These are phyloP conservation scores for Selaginella moellendorffii DNA, from an alignment of 75 land plant species.

Conservation along the genomic window DNA sequence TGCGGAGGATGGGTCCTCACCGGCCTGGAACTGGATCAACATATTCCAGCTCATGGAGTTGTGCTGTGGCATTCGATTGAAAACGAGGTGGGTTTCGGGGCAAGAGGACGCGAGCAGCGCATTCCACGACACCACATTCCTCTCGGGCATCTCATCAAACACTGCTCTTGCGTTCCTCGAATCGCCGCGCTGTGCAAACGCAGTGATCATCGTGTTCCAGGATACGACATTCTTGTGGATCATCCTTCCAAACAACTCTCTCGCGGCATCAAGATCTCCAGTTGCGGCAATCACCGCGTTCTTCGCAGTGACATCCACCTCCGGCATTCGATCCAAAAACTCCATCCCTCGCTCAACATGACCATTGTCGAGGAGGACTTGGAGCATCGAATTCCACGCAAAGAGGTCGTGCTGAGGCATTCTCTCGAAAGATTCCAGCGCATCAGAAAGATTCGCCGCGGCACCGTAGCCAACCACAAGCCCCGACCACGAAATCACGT, in stretches of 20 bases:
- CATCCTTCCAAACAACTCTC: conserved; percentile 38
- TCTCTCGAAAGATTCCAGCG: not conserved
- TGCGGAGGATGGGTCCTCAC: not conserved
- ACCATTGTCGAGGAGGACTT: not conserved
- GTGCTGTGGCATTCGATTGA: not conserved
- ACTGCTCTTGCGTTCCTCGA: conserved; percentile 23
- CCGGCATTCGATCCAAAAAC: not conserved
- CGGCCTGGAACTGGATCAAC: not conserved
- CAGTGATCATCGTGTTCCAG: conserved; percentile 50
- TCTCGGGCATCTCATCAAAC: conserved; percentile 33
- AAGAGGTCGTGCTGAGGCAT: not conserved
- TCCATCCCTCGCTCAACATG: not conserved
- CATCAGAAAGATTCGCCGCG: not conserved
- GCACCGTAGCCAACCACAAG: not conserved
- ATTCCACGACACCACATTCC: conserved; percentile 48
- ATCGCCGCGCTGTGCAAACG: conserved; percentile 29
- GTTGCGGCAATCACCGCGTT: not conserved
- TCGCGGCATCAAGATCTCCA: conserved; percentile 17
- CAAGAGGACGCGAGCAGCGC: conserved; percentile 38
- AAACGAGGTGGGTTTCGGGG: not conserved
- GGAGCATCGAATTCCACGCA: not conserved
- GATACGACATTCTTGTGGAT: conserved; percentile 25
- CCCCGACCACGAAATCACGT: not conserved
- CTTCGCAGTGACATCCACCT: not conserved
- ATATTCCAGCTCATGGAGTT: not conserved